These are phyloP conservation scores for Thalassiosira mediterranea DNA, from an alignment of 352 stramenopile genomes.

Conservation along the genomic window DNA sequence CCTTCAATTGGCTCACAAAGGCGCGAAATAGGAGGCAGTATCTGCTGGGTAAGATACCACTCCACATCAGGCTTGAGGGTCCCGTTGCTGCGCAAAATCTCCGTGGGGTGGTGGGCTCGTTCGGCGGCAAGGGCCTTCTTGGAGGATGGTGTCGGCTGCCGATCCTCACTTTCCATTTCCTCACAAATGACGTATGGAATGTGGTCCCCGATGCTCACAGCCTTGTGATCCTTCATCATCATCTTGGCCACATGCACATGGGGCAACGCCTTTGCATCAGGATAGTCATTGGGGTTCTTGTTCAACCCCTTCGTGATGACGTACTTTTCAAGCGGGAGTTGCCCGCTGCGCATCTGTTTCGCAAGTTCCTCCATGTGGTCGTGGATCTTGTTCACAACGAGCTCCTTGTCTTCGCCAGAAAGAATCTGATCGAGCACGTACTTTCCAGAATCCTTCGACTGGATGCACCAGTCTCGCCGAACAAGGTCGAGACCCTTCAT, in stretches of 20 bases:
- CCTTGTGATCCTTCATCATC: slow-evolving; percentile 93
- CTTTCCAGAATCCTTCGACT: slow-evolving; percentile 96
- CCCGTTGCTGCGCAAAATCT: slow-evolving; percentile 73
- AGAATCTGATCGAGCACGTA: slow-evolving; percentile 98
- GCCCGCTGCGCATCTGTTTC: slow-evolving; percentile 91
- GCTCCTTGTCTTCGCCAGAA: slow-evolving; percentile 92
- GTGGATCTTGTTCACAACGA: slow-evolving; percentile 94
- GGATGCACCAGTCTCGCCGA: slow-evolving; percentile 97
- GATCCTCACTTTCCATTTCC: slow-evolving; percentile 87
- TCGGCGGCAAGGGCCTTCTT: slow-evolving; percentile 61
- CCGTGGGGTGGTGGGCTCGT: slow-evolving; percentile 77
- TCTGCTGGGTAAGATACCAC: slow-evolving; percentile 96
- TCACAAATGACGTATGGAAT: slow-evolving; percentile 99
- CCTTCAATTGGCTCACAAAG: slow-evolving; percentile 99
- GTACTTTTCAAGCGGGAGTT: slow-evolving; percentile 95
- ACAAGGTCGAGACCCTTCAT: slow-evolving; percentile 98
- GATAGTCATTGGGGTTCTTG: slow-evolving; percentile 97
- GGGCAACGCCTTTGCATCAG: slow-evolving; percentile 93
- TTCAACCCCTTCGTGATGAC: slow-evolving; percentile 99
- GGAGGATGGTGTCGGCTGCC: slow-evolving; percentile 3
- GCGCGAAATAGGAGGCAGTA: slow-evolving; percentile 97
- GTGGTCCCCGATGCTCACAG: slow-evolving; percentile 97
- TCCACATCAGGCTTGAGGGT: slow-evolving; percentile 90
- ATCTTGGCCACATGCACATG: slow-evolving; percentile 98
- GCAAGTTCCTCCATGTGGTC: slow-evolving; percentile 93